Percentiles rank a stretch among this genome's conserved stretches.
Conservation (phyloP, 2,329 filamentous ascomycete species). For the Neofusicoccum parvum region DNA sequence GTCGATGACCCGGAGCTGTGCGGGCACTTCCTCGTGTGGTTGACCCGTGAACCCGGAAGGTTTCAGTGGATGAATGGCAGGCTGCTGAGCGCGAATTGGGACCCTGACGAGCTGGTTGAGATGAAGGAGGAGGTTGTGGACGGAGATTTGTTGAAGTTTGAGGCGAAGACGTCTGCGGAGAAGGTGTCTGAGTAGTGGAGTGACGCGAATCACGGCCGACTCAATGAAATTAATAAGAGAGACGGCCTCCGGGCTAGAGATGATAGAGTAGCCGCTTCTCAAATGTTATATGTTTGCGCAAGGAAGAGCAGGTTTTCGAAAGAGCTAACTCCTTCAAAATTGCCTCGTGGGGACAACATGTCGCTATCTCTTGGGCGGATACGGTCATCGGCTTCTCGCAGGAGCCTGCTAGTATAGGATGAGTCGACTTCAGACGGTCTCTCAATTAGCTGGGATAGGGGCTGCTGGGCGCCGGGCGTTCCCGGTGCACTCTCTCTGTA, state of each 20-base stretch:
- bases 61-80: conserved; percentile 14
- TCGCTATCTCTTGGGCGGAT: background rate
- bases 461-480: background rate
- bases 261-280: background rate
- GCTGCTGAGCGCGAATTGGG: conserved; percentile 25
- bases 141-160: conserved; percentile 28
- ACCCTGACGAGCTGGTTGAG: conserved; percentile 28
- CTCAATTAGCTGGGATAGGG: too few relatives aligned
- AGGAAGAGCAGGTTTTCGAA: conserved; percentile 4
- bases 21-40: conserved; percentile 17
- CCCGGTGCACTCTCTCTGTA: background rate
- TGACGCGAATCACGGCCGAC: background rate
- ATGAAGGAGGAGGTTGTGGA: conserved; percentile 29
- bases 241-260: too few relatives aligned
- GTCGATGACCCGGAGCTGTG: conserved; percentile 17
- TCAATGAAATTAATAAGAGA: background rate
- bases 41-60: background rate
- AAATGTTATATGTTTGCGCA: background rate
- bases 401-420: background rate
- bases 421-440: background rate
- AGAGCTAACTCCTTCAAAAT: background rate
- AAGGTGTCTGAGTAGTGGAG: too few relatives aligned
- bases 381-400: background rate
- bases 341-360: background rate
- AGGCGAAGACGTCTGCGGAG: background rate